A percentile compares a stretch with the other conserved stretches of the same genome.
Evolutionary conservation across 73 alveolate genomes (phyloP).

Genomic region (Stentor coeruleus): DNA sequence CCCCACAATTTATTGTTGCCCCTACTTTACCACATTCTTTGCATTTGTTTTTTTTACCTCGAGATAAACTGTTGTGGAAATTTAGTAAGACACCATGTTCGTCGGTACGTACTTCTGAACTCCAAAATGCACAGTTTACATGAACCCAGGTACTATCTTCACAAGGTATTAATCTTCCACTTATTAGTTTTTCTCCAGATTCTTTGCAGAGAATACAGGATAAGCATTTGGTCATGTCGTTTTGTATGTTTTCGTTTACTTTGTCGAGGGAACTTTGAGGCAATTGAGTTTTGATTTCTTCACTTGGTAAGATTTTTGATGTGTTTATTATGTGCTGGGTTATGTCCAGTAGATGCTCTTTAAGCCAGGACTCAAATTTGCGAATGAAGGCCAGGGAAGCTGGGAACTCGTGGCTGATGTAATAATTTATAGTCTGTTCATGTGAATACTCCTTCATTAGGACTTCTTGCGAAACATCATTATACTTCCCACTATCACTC

Average conservation of each 20-base stretch:
- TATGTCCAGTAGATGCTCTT: neutral
- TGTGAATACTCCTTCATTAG: neutral
- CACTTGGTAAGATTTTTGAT: neutral
- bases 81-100: conserved; percentile 68
- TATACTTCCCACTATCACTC: neutral
- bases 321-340: neutral
- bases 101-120: conserved; percentile 60
- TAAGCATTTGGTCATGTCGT: conserved; percentile 25
- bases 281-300: neutral
- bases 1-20: conserved; percentile 73
- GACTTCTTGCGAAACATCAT: conserved; percentile 16
- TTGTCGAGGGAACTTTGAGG: no score
- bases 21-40: conserved; percentile 63
- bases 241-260: neutral
- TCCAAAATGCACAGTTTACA: conserved; percentile 84
- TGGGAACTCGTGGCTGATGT: conserved; percentile 9
- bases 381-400: neutral
- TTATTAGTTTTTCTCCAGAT: conserved; percentile 64
- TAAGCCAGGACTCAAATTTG: neutral
- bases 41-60: conserved; percentile 61
- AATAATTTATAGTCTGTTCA: neutral
- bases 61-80: conserved; percentile 45
- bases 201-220: conserved; percentile 63
- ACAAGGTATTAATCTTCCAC: conserved; percentile 81
- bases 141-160: conserved; percentile 73